Evolutionary conservation across 805 yeast species (phyloP).

Genomic region (Maudiozyma saulgeensis): DNA sequence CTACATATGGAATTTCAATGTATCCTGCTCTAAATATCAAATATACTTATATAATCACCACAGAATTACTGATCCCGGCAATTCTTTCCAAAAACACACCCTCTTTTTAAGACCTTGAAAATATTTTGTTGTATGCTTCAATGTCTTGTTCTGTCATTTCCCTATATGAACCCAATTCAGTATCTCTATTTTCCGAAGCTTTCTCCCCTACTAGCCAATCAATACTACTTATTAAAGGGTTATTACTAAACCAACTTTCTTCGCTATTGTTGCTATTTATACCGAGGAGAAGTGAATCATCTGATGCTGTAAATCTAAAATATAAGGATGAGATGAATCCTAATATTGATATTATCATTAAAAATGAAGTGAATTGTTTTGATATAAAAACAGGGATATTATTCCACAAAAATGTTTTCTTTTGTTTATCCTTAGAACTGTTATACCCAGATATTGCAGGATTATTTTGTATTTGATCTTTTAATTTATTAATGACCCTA

Average conservation of each 20-base stretch:
- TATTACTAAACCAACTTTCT: background rate
- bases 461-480: conserved; percentile 10
- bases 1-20: no score
- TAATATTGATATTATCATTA: background rate
- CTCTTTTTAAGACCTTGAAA: conserved; percentile 3
- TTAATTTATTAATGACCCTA: conserved; percentile 15
- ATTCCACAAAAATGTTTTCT: background rate
- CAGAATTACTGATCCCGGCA: no score
- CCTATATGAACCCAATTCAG: background rate
- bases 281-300: background rate
- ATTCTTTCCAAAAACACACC: no score
- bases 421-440: background rate
- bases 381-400: conserved; percentile 1
- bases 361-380: background rate
- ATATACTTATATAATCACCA: no score
- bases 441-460: background rate
- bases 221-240: conserved; percentile 7
- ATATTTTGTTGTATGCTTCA: conserved; percentile 17
- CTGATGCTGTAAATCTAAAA: background rate
- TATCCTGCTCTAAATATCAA: no score
- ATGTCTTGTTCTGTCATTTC: conserved; percentile 1
- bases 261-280: background rate
- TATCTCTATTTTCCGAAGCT: background rate
- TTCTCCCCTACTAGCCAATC: conserved; percentile 16
- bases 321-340: background rate